phyloP scores from a whole-genome alignment of 1,284 basidiomycete species.

The Puccinia sorghi region DNA sequence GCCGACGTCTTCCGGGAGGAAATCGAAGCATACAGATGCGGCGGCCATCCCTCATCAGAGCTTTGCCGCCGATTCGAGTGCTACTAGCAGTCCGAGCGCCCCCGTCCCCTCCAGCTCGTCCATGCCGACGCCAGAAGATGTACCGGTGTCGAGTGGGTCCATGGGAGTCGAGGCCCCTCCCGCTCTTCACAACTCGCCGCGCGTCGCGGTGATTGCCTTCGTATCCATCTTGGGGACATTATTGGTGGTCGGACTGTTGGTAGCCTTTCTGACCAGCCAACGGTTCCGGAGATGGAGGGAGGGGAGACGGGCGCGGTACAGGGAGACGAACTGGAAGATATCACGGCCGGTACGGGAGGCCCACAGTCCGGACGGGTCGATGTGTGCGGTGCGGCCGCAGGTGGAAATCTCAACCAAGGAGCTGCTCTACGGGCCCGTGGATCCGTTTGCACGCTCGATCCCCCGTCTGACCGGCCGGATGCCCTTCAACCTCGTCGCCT shows the following conservation, averaged over 20 bases:
- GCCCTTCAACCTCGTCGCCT: slow-evolving; percentile 15
- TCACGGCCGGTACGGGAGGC: neutral
- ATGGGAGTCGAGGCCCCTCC: slow-evolving; percentile 1
- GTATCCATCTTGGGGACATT: neutral
- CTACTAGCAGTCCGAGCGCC: too few species aligned
- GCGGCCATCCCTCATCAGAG: neutral
- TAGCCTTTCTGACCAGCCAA: slow-evolving; percentile 2
- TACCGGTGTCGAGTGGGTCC: neutral
- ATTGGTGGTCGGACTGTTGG: neutral
- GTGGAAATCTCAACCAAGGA: neutral
- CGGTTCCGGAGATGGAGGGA: slow-evolving; percentile 14
- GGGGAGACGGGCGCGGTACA: neutral
- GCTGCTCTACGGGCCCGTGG: slow-evolving; percentile 1
- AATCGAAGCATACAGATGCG: neutral
- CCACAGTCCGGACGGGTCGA: neutral
- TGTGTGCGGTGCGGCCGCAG: neutral
- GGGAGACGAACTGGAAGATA: slow-evolving; percentile 18
- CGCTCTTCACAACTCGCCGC: neutral
- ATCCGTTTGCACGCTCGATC: slow-evolving; percentile 17
- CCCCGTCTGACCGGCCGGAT: neutral
- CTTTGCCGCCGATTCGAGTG: neutral
- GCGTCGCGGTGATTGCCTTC: neutral
- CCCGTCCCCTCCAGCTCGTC: neutral
- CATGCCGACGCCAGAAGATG: neutral
- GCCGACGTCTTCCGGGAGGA: neutral